A percentile compares a stretch with the other conserved stretches of the same genome.
Evolutionary conservation across 2,329 filamentous ascomycete genomes (phyloP).

Genomic region (Annulohypoxylon truncatum): DNA sequence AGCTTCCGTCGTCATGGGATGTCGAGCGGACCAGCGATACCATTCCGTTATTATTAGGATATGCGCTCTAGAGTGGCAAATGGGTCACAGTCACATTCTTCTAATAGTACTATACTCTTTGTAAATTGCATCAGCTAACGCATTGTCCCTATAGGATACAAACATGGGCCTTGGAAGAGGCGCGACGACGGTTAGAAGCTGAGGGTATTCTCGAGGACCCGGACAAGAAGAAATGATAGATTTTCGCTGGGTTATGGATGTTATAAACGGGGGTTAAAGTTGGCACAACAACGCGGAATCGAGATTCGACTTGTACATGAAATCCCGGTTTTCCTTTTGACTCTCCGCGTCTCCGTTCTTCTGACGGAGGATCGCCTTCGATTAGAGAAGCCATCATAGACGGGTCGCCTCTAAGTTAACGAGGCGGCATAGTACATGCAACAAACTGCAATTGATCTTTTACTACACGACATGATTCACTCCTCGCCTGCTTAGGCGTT

Average conservation of each 20-base stretch:
- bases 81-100: neutral
- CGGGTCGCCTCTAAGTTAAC: conserved; percentile 31
- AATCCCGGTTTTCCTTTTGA: conserved; percentile 29
- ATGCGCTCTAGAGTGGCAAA: neutral
- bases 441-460: conserved; percentile 33
- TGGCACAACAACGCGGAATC: conserved; percentile 12
- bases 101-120: neutral
- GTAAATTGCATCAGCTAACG: conserved; percentile 44
- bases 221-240: conserved; percentile 62
- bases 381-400: conserved; percentile 41
- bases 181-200: conserved; percentile 90
- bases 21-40: neutral
- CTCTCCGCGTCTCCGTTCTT: conserved; percentile 10
- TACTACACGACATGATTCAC: conserved; percentile 6
- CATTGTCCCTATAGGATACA: conserved; percentile 77
- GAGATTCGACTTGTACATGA: conserved; percentile 37
- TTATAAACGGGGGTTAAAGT: conserved; percentile 20
- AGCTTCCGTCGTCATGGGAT: conserved; percentile 17
- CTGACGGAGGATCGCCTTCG: conserved; percentile 12
- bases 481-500: neutral
- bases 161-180: conserved; percentile 98
- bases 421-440: conserved; percentile 28
- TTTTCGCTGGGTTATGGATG: conserved; percentile 1
- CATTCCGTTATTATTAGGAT: neutral
- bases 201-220: conserved; percentile 93